Percentiles rank a stretch among this genome's conserved stretches.
These are phyloP conservation scores for Arthrobotrys iridis DNA, from an alignment of 2,329 filamentous ascomycete species.

Conservation along the genomic window DNA sequence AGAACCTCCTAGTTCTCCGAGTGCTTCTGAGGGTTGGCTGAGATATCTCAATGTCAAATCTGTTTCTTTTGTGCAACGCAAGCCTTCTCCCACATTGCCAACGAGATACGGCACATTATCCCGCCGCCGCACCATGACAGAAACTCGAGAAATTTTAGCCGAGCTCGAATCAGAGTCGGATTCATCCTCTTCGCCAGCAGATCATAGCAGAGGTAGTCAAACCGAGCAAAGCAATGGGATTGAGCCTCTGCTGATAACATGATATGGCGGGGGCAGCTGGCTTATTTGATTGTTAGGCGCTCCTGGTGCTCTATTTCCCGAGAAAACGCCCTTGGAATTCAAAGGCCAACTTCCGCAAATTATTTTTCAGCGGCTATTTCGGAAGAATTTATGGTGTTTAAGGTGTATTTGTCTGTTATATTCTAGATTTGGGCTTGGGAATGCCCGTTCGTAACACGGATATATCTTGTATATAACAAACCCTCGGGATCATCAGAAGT, in stretches of 20 bases:
- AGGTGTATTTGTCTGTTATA: not conserved
- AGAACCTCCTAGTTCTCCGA: conserved; percentile 16
- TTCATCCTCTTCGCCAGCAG: conserved; percentile 10
- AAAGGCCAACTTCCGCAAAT: not conserved
- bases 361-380: not conserved
- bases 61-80: conserved; percentile 7
- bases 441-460: not conserved
- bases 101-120: conserved; percentile 33
- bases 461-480: conserved; percentile 4
- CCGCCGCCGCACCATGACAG: conserved; percentile 41
- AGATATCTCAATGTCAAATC: conserved; percentile 32
- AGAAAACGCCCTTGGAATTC: no score
- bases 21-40: conserved; percentile 15
- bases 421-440: not conserved
- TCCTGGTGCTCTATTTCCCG: no score
- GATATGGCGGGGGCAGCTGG: not conserved
- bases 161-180: conserved; percentile 38
- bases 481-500: not conserved
- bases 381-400: not conserved
- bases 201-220: not conserved
- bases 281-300: not conserved
- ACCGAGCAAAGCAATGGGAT: not conserved
- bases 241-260: not conserved
- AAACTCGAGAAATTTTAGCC: conserved; percentile 45
- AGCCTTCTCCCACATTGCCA: conserved; percentile 14